These are phyloP conservation scores for Fallopia convolvulus DNA, from an alignment of 148 eudicot species.

Conservation along the genomic window DNA sequence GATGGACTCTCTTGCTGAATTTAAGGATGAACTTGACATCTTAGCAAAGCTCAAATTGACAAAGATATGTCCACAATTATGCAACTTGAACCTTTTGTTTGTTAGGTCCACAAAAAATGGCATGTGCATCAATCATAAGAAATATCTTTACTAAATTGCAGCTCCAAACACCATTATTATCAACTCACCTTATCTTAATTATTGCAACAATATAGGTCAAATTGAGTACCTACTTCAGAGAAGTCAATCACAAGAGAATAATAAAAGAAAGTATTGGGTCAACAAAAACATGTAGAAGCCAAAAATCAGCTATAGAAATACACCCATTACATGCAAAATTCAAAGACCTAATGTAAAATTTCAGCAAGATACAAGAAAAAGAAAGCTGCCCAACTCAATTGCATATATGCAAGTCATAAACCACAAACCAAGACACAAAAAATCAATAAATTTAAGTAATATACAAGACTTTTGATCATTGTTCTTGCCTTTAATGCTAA, in stretches of 20 bases:
- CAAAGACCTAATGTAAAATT: too few relatives aligned
- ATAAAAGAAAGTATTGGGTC: not conserved
- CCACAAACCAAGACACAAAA: not conserved
- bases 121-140: not conserved
- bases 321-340: not conserved
- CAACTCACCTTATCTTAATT: not conserved
- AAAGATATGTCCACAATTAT: not conserved
- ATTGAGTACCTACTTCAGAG: not conserved
- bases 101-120: not conserved
- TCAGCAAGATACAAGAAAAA: not conserved
- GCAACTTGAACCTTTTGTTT: not conserved
- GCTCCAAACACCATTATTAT: not conserved
- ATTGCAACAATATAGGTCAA: not conserved
- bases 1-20: not conserved
- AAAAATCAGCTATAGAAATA: not conserved
- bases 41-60: not conserved
- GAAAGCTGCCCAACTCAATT: not conserved
- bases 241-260: not conserved
- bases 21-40: not conserved
- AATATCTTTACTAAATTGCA: not conserved
- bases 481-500: constrained; percentile 1
- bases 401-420: not conserved
- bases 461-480: constrained; percentile 9
- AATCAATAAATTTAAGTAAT: not conserved
- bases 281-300: not conserved